phyloP scores from a whole-genome alignment of 2,329 filamentous ascomycete species.

The Ceratocystis cacaofunesta region DNA sequence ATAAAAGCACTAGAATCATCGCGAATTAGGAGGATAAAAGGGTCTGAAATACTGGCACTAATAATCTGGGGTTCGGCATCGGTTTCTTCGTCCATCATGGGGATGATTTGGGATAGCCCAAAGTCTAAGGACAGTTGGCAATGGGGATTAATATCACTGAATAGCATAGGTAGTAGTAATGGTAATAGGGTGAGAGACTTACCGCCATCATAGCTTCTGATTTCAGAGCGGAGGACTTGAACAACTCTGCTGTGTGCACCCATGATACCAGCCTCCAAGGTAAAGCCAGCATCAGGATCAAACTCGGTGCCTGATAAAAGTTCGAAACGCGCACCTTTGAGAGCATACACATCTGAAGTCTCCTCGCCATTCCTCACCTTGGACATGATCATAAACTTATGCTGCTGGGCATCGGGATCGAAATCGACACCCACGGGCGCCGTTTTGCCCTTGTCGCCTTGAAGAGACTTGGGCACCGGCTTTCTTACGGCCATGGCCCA shows the following conservation, averaged over 20 bases:
- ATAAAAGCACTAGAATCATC: conserved; percentile 72
- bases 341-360: conserved; percentile 61
- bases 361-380: conserved; percentile 58
- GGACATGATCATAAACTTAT: conserved; percentile 71
- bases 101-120: conserved; percentile 76
- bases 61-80: conserved; percentile 65
- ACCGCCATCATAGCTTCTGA: conserved; percentile 84
- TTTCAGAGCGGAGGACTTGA: conserved; percentile 73
- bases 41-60: conserved; percentile 71
- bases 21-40: conserved; percentile 67
- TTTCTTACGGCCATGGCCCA: conserved; percentile 68
- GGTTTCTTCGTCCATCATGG: conserved; percentile 81
- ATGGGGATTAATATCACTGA: background rate
- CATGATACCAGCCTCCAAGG: conserved; percentile 72
- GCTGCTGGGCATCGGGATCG: conserved; percentile 46
- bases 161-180: conserved; percentile 12
- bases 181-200: conserved; percentile 27
- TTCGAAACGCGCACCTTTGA: conserved; percentile 60
- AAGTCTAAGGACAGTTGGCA: conserved; percentile 44
- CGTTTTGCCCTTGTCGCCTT: conserved; percentile 33
- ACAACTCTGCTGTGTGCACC: conserved; percentile 69
- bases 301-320: conserved; percentile 75
- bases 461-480: conserved; percentile 44
- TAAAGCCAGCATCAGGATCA: conserved; percentile 74
- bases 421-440: conserved; percentile 35